Evolutionary conservation across 805 yeast genomes (phyloP).

Genomic region (Wickerhamiella siamensis): DNA sequence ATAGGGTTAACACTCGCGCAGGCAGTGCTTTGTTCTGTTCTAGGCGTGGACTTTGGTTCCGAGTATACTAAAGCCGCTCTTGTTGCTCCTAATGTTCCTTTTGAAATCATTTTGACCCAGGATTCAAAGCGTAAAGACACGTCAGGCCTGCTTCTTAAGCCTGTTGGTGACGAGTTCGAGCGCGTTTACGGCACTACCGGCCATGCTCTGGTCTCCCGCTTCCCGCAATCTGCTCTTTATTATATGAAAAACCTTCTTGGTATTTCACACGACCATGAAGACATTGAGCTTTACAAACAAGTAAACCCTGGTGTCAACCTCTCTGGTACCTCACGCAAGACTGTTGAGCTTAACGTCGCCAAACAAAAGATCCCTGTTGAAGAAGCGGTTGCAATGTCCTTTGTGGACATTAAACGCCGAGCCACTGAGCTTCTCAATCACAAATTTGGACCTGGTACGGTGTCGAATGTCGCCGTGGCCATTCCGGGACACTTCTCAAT

Average conservation of each 20-base stretch:
- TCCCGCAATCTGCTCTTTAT: constrained; percentile 55
- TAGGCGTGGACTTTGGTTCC: constrained; percentile 84
- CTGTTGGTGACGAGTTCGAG: constrained; percentile 25
- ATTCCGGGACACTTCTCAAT: constrained; percentile 60
- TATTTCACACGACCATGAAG: constrained; percentile 29
- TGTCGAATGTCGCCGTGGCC: constrained; percentile 58
- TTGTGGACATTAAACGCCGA: constrained; percentile 48
- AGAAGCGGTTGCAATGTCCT: constrained; percentile 72
- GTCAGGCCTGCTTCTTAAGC: constrained; percentile 52
- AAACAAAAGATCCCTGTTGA: constrained; percentile 45
- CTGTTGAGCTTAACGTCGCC: constrained; percentile 43
- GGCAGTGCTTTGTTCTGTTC: constrained; percentile 39
- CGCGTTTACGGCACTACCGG: constrained; percentile 72
- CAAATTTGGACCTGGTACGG: constrained; percentile 32
- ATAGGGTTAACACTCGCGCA: constrained; percentile 1
- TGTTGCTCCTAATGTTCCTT: constrained; percentile 79
- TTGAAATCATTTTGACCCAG: constrained; percentile 76
- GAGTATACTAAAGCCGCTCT: constrained; percentile 76
- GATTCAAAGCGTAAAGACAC: constrained; percentile 87
- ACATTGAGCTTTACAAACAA: constrained; percentile 33
- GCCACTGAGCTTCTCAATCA: constrained; percentile 48
- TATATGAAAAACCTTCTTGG: constrained; percentile 66
- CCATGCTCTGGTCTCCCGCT: constrained; percentile 50
- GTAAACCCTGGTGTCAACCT: constrained; percentile 48
- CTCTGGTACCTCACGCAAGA: constrained; percentile 33